These are phyloP conservation scores for Pestalotiopsis sp. DNA, from an alignment of 2,329 filamentous ascomycete genomes.

Conservation along the genomic window DNA sequence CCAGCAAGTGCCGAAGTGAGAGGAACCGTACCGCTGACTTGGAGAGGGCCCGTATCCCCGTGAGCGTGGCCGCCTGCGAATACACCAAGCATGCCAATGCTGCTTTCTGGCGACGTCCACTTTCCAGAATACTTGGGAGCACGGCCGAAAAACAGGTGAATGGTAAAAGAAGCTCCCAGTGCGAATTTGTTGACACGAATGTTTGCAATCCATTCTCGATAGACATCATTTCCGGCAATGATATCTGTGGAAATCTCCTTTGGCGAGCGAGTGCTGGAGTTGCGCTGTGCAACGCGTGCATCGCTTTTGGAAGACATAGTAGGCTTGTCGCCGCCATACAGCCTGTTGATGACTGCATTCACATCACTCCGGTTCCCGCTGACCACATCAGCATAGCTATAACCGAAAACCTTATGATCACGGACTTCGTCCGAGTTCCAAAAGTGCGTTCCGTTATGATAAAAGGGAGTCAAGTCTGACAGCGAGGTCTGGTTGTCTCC, in stretches of 20 bases:
- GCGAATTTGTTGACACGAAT: slow-evolving; percentile 62
- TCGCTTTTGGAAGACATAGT: background rate
- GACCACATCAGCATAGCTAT: slow-evolving; percentile 70
- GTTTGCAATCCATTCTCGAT: slow-evolving; percentile 69
- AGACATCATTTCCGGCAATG: slow-evolving; percentile 24
- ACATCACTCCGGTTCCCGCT: slow-evolving; percentile 34
- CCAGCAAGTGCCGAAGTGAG: slow-evolving; percentile 50
- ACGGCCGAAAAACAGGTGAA: slow-evolving; percentile 69
- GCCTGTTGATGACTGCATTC: slow-evolving; percentile 18
- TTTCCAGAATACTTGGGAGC: slow-evolving; percentile 40
- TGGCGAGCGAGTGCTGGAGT: background rate
- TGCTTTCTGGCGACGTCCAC: slow-evolving; percentile 55
- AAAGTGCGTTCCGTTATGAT: slow-evolving; percentile 58
- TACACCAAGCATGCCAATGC: slow-evolving; percentile 62
- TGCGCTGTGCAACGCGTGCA: background rate
- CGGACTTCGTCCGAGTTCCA: slow-evolving; percentile 68
- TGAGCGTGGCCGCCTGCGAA: slow-evolving; percentile 39
- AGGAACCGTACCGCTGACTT: slow-evolving; percentile 50
- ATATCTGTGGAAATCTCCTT: background rate
- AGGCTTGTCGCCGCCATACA: slow-evolving; percentile 26
- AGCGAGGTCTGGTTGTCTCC: slow-evolving; percentile 55
- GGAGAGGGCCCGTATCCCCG: slow-evolving; percentile 19
- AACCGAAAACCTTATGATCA: slow-evolving; percentile 63
- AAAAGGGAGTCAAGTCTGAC: slow-evolving; percentile 69
- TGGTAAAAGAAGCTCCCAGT: slow-evolving; percentile 59